These are phyloP conservation scores for Rubus idaeus DNA, from an alignment of 306 rosid genomes.

Conservation along the genomic window DNA sequence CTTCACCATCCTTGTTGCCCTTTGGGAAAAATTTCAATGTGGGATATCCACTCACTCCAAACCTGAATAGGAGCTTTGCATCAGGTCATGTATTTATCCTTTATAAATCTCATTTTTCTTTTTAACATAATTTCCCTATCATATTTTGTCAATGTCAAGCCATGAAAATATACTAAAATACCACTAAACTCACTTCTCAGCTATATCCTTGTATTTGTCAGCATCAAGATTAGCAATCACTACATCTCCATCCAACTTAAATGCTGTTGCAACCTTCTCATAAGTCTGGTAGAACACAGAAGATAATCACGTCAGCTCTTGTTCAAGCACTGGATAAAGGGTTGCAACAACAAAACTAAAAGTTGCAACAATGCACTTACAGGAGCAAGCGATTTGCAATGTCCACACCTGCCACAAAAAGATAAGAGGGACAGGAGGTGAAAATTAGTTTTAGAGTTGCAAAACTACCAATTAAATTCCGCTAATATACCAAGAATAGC, in stretches of 20 bases:
- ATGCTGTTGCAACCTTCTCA: slow-evolving; percentile 85
- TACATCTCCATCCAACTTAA: slow-evolving; percentile 63
- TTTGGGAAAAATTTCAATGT: slow-evolving; percentile 81
- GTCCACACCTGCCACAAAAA: slow-evolving; percentile 77
- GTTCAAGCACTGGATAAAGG: slow-evolving; percentile 14
- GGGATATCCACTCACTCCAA: slow-evolving; percentile 72
- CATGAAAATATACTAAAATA: background rate
- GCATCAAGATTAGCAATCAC: slow-evolving; percentile 77
- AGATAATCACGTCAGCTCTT: slow-evolving; percentile 25
- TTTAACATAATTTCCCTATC: background rate
- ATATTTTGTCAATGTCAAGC: background rate
- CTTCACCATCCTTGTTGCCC: slow-evolving; percentile 79
- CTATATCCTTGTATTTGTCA: slow-evolving; percentile 68
- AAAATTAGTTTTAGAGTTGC: slow-evolving; percentile 10
- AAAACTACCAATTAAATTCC: background rate
- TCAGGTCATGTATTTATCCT: slow-evolving; percentile 11
- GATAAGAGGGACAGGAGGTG: background rate
- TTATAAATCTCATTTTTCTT: background rate
- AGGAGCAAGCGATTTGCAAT: slow-evolving; percentile 88
- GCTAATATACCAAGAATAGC: background rate
- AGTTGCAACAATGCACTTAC: slow-evolving; percentile 48
- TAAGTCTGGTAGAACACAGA: slow-evolving; percentile 47
- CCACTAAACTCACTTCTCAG: slow-evolving; percentile 64
- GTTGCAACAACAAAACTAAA: slow-evolving; percentile 15
- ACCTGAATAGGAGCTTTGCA: slow-evolving; percentile 48